A percentile compares a stretch with the other conserved stretches of the same genome.
Conservation (phyloP, 495 filamentous ascomycete species). For the Neurospora pannonica region DNA sequence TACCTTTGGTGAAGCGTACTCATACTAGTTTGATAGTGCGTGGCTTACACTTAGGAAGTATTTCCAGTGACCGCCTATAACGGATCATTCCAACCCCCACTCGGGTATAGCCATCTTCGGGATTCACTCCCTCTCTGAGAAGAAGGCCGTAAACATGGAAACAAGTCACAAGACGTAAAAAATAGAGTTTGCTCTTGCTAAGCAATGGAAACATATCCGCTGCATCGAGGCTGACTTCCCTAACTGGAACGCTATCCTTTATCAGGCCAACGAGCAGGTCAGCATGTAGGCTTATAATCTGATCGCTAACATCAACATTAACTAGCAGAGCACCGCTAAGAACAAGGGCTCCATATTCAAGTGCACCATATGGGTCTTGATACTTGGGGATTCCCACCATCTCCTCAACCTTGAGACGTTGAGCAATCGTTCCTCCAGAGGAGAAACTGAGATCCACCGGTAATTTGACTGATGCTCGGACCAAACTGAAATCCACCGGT, state of each 20-base stretch:
- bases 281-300: not conserved
- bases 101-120: not conserved
- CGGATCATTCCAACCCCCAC: not conserved
- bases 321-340: not conserved
- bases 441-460: not conserved
- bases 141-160: not conserved
- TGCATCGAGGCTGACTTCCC: too few species aligned
- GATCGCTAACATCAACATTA: not conserved
- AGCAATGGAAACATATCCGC: too few species aligned
- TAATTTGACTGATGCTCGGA: not conserved
- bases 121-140: not conserved
- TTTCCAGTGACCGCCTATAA: not conserved
- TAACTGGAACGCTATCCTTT: not conserved
- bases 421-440: not conserved
- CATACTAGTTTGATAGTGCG: not conserved
- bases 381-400: not conserved
- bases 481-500: not conserved
- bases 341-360: not conserved
- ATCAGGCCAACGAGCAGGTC: not conserved
- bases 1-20: not conserved
- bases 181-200: too few species aligned
- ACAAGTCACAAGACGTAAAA: too few species aligned
- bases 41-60: not conserved
- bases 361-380: not conserved
- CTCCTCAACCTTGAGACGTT: not conserved